Evolutionary conservation across 2,329 filamentous ascomycete genomes (phyloP).

Genomic region (Diatrype stigma): DNA sequence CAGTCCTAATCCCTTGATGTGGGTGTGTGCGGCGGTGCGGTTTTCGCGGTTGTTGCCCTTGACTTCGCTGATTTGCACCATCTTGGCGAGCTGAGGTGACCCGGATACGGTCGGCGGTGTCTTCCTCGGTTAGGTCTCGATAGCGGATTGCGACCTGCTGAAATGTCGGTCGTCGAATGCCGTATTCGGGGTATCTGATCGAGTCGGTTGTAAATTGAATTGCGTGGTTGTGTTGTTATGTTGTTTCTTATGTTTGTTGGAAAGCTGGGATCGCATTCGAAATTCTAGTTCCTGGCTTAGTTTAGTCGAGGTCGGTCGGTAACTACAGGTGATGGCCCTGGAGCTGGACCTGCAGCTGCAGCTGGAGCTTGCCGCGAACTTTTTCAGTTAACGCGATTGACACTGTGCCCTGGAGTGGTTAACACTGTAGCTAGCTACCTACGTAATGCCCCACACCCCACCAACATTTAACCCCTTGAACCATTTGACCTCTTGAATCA

Average conservation of each 20-base stretch:
- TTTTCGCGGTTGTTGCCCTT: constrained; percentile 94
- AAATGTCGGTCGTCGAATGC: too few relatives aligned
- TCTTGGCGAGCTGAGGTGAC: constrained; percentile 42
- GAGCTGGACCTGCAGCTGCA: constrained; percentile 11
- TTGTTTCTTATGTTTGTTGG: neutral
- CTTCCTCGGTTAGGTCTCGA: neutral
- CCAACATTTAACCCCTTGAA: too few relatives aligned
- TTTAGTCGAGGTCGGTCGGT: constrained; percentile 8
- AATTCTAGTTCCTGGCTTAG: constrained; percentile 1
- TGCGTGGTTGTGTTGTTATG: too few relatives aligned
- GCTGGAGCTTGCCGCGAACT: constrained; percentile 27
- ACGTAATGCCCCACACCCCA: too few relatives aligned
- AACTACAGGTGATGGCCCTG: constrained; percentile 8
- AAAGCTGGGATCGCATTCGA: constrained; percentile 12
- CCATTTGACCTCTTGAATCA: too few relatives aligned
- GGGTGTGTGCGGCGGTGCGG: constrained; percentile 92
- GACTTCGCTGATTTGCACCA: constrained; percentile 91
- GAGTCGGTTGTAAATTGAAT: too few relatives aligned
- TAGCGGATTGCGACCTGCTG: neutral
- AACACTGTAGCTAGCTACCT: constrained; percentile 6
- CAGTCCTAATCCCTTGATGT: constrained; percentile 93
- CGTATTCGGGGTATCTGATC: too few relatives aligned
- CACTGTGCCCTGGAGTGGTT: constrained; percentile 7
- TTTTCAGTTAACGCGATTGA: constrained; percentile 24
- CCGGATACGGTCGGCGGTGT: neutral